phyloP scores from a whole-genome alignment of 2,329 filamentous ascomycete genomes.

The Claviceps citrina region DNA sequence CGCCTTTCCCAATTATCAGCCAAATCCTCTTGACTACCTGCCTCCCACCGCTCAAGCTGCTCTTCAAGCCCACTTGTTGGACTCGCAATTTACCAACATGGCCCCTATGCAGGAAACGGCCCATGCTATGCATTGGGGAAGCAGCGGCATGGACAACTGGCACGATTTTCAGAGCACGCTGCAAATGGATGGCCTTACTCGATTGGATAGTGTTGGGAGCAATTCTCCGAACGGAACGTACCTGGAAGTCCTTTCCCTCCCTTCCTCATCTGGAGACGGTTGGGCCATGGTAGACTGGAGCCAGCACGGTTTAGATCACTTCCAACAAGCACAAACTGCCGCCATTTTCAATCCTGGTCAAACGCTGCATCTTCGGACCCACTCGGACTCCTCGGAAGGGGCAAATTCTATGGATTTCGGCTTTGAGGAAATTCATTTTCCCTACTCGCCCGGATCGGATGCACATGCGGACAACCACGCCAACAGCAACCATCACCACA shows the following conservation, averaged over 20 bases:
- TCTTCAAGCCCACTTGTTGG: conserved; percentile 47
- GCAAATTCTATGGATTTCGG: conserved; percentile 51
- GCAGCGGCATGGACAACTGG: conserved; percentile 54
- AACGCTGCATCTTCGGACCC: conserved; percentile 73
- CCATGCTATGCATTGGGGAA: conserved; percentile 44
- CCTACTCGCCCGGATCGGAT: conserved; percentile 70
- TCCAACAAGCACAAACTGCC: conserved; percentile 32
- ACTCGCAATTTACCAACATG: conserved; percentile 45
- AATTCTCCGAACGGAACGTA: conserved; percentile 39
- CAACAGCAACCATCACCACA: conserved; percentile 33
- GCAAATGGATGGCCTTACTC: conserved; percentile 35
- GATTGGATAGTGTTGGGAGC: conserved; percentile 28
- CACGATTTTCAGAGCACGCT: conserved; percentile 56
- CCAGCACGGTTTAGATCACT: conserved; percentile 51
- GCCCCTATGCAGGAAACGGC: conserved; percentile 39
- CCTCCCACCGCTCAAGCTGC: conserved; percentile 47
- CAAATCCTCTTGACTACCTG: conserved; percentile 43
- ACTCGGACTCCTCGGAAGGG: conserved; percentile 72
- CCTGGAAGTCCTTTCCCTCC: conserved; percentile 71
- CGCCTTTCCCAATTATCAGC: conserved; percentile 37
- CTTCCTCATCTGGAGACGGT: conserved; percentile 68
- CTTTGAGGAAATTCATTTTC: conserved; percentile 66
- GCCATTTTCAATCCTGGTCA: conserved; percentile 87
- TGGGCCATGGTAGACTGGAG: conserved; percentile 72
- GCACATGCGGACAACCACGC: conserved; percentile 21